Evolutionary conservation across 2,329 filamentous ascomycete species (phyloP).

Genomic region (Cercospora beticola): DNA sequence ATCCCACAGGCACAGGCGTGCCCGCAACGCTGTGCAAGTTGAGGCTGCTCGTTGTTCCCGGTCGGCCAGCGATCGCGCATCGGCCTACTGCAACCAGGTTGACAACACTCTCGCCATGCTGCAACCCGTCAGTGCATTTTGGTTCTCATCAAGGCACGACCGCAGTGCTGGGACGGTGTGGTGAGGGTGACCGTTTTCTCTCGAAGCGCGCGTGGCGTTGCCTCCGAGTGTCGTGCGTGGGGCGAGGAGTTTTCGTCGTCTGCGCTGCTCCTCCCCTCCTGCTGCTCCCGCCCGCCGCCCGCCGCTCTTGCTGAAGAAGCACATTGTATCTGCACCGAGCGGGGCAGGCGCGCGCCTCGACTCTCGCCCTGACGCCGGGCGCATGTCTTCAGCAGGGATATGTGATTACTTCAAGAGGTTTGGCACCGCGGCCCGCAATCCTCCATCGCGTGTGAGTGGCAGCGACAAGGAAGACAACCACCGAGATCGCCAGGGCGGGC

Average conservation of each 20-base stretch:
- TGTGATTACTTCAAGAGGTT: constrained; percentile 6
- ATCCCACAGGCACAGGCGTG: neutral
- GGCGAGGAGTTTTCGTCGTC: neutral
- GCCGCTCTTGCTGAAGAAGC: neutral
- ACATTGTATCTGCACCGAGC: constrained; percentile 6
- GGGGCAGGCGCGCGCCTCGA: neutral
- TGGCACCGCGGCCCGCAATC: neutral
- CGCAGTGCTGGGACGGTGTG: neutral
- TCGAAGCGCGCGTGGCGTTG: constrained; percentile 6
- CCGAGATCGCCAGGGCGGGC: neutral
- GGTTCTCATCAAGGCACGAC: neutral
- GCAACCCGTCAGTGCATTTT: neutral
- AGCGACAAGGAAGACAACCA: constrained; percentile 6
- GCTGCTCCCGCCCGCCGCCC: neutral
- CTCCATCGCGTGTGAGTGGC: neutral
- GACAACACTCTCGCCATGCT: neutral
- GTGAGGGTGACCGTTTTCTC: neutral
- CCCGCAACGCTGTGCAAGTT: constrained; percentile 11
- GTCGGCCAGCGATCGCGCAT: neutral
- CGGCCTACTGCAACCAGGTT: constrained; percentile 7
- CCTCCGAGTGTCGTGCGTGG: neutral
- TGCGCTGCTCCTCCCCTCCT: neutral
- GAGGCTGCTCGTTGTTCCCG: constrained; percentile 1
- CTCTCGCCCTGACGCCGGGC: neutral
- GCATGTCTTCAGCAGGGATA: constrained; percentile 7